phyloP scores from a whole-genome alignment of 768 basidiomycete species.

The Cyclocybe cylindracea region DNA sequence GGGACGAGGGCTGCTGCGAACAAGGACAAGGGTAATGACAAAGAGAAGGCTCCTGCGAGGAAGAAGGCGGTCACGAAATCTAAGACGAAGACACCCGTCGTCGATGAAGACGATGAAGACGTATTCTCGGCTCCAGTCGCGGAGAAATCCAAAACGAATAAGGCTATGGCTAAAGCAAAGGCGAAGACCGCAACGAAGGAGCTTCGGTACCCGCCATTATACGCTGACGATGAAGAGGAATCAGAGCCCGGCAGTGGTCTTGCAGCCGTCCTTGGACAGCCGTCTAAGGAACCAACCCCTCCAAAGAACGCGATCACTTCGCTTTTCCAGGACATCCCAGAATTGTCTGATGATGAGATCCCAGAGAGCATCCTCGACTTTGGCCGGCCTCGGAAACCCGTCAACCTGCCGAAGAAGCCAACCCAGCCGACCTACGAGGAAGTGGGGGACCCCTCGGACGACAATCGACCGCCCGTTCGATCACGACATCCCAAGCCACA shows the following conservation, averaged over 20 bases:
- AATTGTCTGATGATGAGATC: too few species aligned
- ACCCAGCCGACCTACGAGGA: too few species aligned
- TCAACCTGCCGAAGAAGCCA: too few species aligned
- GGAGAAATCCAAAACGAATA: neutral
- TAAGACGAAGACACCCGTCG: neutral
- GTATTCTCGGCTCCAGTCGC: neutral
- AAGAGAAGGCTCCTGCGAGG: conserved; percentile 1
- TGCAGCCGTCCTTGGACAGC: too few species aligned
- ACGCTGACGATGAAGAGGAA: too few species aligned
- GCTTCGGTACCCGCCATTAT: neutral
- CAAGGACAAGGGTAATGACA: conserved; percentile 8
- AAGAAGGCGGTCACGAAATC: neutral
- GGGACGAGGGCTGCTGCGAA: conserved; percentile 9
- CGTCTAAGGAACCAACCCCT: too few species aligned
- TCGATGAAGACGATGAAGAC: neutral
- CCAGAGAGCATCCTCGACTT: too few species aligned
- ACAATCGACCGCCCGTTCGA: neutral
- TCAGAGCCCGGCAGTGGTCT: too few species aligned
- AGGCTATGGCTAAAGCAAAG: neutral
- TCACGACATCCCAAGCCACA: neutral
- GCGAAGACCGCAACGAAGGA: neutral
- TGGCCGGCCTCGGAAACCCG: too few species aligned
- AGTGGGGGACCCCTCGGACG: too few species aligned
- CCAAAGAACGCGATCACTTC: too few species aligned
- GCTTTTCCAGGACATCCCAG: too few species aligned